A percentile compares a stretch with the other conserved stretches of the same genome.
Conservation (phyloP, 208 protist genomes). For the Leptomonas pyrrhocoris region DNA sequence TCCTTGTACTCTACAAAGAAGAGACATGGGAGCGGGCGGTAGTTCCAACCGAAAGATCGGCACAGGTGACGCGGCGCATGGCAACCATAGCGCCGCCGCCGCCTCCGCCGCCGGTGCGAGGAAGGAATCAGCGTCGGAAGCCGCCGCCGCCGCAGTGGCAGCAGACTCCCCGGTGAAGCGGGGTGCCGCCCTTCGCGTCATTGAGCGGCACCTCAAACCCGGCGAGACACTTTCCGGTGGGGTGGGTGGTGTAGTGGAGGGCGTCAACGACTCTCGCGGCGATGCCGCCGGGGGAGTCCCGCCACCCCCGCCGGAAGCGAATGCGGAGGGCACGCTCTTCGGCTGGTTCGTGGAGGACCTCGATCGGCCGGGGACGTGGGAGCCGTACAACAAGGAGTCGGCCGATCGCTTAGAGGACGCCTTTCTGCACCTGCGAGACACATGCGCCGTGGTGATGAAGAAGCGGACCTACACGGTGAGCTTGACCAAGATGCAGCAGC, state of each 20-base stretch:
- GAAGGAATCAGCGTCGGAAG: not conserved
- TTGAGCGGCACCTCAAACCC: slow-evolving; percentile 23
- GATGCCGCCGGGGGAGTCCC: not conserved
- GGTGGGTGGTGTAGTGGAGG: slow-evolving; percentile 32
- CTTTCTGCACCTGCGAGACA: slow-evolving; percentile 31
- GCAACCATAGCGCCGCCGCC: not conserved
- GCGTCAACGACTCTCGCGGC: not conserved
- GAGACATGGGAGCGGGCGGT: slow-evolving; percentile 47
- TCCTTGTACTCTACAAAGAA: too few relatives aligned
- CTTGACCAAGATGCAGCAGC: slow-evolving; percentile 61
- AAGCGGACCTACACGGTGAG: slow-evolving; percentile 70
- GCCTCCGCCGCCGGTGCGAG: slow-evolving; percentile 17
- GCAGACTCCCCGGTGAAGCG: not conserved
- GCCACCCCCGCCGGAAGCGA: slow-evolving; percentile 16
- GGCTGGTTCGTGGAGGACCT: slow-evolving; percentile 79
- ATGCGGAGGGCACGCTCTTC: slow-evolving; percentile 22
- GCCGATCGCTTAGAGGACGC: slow-evolving; percentile 64
- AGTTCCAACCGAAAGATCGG: slow-evolving; percentile 22
- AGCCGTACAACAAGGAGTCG: slow-evolving; percentile 58
- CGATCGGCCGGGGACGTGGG: slow-evolving; percentile 57
- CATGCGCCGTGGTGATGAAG: slow-evolving; percentile 59
- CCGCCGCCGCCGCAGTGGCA: not conserved
- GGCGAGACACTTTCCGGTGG: slow-evolving; percentile 32
- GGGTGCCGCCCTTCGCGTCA: slow-evolving; percentile 24
- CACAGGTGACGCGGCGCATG: not conserved